A percentile compares a stretch with the other conserved stretches of the same genome.
Evolutionary conservation across 2,329 filamentous ascomycete species (phyloP).

Genomic region (Paecilomyces niveus): DNA sequence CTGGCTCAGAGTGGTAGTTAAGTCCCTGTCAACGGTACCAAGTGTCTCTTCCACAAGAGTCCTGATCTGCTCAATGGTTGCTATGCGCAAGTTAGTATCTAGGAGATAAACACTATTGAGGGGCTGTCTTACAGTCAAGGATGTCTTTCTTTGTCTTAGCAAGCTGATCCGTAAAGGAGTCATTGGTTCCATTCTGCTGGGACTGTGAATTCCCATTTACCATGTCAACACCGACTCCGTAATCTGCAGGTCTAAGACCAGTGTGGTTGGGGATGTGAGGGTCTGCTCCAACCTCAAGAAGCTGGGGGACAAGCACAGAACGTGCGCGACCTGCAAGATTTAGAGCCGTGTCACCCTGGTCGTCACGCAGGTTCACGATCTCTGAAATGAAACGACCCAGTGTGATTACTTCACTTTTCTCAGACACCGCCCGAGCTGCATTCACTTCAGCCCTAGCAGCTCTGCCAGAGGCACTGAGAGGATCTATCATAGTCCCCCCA

Average conservation of each 20-base stretch:
- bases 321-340: constrained; percentile 91
- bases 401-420: constrained; percentile 61
- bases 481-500: constrained; percentile 56
- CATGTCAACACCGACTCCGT: constrained; percentile 73
- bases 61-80: constrained; percentile 30
- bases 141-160: constrained; percentile 40
- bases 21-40: constrained; percentile 68
- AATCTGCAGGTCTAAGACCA: constrained; percentile 83
- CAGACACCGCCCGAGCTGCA: constrained; percentile 14
- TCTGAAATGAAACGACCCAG: constrained; percentile 92
- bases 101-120: not conserved
- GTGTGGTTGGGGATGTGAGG: constrained; percentile 87
- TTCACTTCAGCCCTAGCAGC: constrained; percentile 20
- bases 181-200: constrained; percentile 39
- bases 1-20: constrained; percentile 70
- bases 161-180: constrained; percentile 37
- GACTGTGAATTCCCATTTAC: constrained; percentile 40
- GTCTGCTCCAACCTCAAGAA: constrained; percentile 90
- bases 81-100: constrained; percentile 30
- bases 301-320: constrained; percentile 94
- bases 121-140: constrained; percentile 30
- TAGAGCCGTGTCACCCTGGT: constrained; percentile 86
- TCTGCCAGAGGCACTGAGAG: constrained; percentile 23
- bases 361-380: constrained; percentile 92
- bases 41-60: constrained; percentile 76